phyloP scores from a whole-genome alignment of 2,329 filamentous ascomycete species.

The Neocucurbitaria cava region DNA sequence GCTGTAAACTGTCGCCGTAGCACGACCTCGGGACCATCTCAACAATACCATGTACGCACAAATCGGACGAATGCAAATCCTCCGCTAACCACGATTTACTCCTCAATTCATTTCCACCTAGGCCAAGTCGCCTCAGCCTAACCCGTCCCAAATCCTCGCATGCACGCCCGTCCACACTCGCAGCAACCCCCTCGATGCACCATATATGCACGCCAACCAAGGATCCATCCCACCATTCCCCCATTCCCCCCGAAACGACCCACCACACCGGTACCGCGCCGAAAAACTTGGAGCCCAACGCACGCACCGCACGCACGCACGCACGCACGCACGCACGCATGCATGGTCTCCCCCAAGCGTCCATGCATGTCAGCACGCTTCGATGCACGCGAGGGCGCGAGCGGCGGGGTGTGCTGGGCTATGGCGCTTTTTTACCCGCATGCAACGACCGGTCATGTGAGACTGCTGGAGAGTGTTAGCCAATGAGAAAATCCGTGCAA shows the following conservation, averaged over 20 bases:
- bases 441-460: conserved; percentile 8
- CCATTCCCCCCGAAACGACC: neutral
- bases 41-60: too few relatives aligned
- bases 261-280: neutral
- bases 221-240: neutral
- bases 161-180: neutral
- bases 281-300: neutral
- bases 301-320: neutral
- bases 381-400: neutral
- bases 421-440: conserved; percentile 4
- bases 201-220: neutral
- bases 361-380: neutral
- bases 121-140: neutral
- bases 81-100: neutral
- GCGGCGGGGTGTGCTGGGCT: too few relatives aligned
- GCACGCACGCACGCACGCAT: neutral
- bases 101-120: neutral
- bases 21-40: too few relatives aligned
- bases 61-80: too few relatives aligned
- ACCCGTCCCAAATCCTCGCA: neutral
- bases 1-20: too few relatives aligned
- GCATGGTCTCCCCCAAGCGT: too few relatives aligned
- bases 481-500: conserved; percentile 9
- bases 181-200: neutral
- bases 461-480: neutral